These are phyloP conservation scores for Eleusine indica DNA, from an alignment of 176 grass and related monocot genomes.

Conservation along the genomic window DNA sequence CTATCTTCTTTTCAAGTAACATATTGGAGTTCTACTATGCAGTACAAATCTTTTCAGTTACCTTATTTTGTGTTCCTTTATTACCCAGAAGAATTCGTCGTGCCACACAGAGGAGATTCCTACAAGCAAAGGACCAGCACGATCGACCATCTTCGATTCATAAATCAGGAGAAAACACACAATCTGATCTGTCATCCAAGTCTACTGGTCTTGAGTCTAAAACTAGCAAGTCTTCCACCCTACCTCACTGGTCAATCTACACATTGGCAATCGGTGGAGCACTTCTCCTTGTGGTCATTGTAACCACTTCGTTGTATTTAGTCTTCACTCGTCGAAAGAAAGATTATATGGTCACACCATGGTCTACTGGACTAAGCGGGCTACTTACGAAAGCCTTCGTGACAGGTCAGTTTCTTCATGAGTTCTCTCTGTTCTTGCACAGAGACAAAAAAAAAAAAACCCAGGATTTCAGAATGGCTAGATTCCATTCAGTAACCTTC, in stretches of 20 bases:
- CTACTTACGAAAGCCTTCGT: slow-evolving; percentile 64
- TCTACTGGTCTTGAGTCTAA: background rate
- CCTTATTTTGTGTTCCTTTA: background rate
- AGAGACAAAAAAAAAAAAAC: no score
- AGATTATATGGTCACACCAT: slow-evolving; percentile 60
- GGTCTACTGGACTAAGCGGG: slow-evolving; percentile 65
- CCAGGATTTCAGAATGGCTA: no score
- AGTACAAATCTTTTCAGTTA: no score
- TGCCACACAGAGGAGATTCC: slow-evolving; percentile 31
- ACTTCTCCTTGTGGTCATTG: slow-evolving; percentile 39
- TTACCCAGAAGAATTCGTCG: slow-evolving; percentile 16
- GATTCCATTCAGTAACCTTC: no score
- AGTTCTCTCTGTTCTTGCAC: no score
- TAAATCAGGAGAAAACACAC: background rate
- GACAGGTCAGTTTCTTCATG: slow-evolving; percentile 48
- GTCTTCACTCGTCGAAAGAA: slow-evolving; percentile 48
- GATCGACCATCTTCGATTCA: background rate
- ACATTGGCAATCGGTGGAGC: slow-evolving; percentile 37
- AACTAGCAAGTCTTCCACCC: background rate
- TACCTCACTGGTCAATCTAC: slow-evolving; percentile 32
- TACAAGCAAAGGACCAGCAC: background rate
- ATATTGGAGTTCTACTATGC: background rate
- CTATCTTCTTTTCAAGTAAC: background rate
- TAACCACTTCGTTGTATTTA: slow-evolving; percentile 35
- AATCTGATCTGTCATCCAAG: background rate